Evolutionary conservation across 306 rosid species (phyloP).

Genomic region (Quercus rubra): DNA sequence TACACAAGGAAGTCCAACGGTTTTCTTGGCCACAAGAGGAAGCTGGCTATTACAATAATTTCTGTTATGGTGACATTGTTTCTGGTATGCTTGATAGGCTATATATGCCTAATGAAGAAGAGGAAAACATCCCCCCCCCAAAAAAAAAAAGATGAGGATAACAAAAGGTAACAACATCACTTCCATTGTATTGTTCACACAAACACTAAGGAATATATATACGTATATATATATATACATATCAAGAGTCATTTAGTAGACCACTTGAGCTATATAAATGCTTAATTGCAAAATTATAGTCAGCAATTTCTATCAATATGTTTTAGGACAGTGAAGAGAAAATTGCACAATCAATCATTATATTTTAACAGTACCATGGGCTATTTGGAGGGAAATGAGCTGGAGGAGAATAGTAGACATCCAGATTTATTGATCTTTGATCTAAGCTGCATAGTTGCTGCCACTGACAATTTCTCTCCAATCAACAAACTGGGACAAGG

Average conservation of each 20-base stretch:
- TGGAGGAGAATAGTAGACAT: too few relatives aligned
- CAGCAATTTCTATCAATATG: too few relatives aligned
- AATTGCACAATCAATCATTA: too few relatives aligned
- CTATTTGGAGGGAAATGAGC: not conserved
- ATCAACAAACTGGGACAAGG: conserved; percentile 10
- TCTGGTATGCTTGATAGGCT: not conserved
- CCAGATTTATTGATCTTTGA: conserved; percentile 9
- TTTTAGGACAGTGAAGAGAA: too few relatives aligned
- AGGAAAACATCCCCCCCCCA: not conserved
- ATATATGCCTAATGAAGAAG: not conserved
- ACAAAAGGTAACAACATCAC: not conserved
- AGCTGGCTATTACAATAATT: not conserved
- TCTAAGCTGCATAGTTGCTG: not conserved
- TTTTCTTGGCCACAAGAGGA: not conserved
- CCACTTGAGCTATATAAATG: too few relatives aligned
- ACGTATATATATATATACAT: too few relatives aligned
- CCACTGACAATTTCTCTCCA: conserved; percentile 5
- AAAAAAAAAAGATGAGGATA: too few relatives aligned
- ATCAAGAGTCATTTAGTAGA: too few relatives aligned
- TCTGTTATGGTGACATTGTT: not conserved
- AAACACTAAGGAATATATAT: too few relatives aligned
- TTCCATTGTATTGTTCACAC: not conserved
- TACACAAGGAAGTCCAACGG: not conserved
- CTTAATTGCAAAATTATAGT: too few relatives aligned
- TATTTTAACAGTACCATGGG: too few relatives aligned